Percentiles rank a stretch among this genome's conserved stretches.
These are phyloP conservation scores for Misopates orontium DNA, from an alignment of 257 asterid species.

Conservation along the genomic window DNA sequence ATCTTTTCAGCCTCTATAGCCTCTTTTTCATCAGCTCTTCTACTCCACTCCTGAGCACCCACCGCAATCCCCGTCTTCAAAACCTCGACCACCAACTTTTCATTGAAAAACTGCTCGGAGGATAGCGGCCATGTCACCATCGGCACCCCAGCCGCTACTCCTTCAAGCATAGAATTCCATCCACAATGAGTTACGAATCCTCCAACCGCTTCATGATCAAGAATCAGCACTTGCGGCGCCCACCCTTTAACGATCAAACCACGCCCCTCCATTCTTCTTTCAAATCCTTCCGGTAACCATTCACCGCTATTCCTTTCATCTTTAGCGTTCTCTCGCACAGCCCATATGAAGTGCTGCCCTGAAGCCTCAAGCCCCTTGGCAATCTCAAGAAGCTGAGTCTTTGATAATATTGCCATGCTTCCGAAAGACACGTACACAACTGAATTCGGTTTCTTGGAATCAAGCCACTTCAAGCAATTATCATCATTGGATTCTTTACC, in stretches of 20 bases:
- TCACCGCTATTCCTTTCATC: background rate
- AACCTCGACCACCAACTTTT: constrained; percentile 32
- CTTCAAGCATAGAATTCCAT: constrained; percentile 42
- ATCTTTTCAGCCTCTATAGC: constrained; percentile 9
- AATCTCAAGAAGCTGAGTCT: constrained; percentile 39
- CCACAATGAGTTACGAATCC: constrained; percentile 52
- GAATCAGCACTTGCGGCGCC: constrained; percentile 41
- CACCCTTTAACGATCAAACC: constrained; percentile 37
- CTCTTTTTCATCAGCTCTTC: constrained; percentile 21
- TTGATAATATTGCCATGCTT: constrained; percentile 31
- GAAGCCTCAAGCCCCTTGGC: constrained; percentile 41
- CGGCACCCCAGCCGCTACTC: constrained; percentile 40
- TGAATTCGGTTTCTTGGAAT: constrained; percentile 31
- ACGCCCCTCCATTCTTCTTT: constrained; percentile 21
- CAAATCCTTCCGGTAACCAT: constrained; percentile 31
- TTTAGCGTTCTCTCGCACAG: constrained; percentile 7
- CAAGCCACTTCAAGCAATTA: constrained; percentile 39
- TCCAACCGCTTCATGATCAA: constrained; percentile 38
- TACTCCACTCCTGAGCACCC: constrained; percentile 38
- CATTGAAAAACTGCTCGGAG: constrained; percentile 44
- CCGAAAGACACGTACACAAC: constrained; percentile 42
- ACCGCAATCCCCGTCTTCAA: constrained; percentile 37
- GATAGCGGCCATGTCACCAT: constrained; percentile 53
- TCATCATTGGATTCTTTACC: constrained; percentile 21
- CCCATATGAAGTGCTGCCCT: constrained; percentile 38